Conservation (phyloP, 306 rosid genomes). For the Malus orientalis region DNA sequence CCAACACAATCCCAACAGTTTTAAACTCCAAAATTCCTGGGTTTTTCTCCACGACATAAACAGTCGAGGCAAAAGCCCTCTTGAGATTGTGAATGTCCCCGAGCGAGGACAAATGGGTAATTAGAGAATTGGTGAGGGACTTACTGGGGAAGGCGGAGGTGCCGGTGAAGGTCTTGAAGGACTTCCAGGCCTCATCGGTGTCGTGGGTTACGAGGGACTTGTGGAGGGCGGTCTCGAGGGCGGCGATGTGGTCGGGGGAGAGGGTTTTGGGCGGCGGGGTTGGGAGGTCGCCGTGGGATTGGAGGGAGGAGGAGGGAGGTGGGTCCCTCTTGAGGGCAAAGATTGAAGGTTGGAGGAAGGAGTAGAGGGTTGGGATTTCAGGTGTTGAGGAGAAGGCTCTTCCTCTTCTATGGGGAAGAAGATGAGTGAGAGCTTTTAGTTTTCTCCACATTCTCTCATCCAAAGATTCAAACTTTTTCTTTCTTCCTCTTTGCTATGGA, state of each 20-base stretch:
- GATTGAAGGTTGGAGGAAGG: constrained; percentile 85
- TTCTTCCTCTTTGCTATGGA: not conserved
- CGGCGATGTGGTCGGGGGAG: constrained; percentile 25
- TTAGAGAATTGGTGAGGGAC: constrained; percentile 64
- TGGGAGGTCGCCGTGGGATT: constrained; percentile 20
- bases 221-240: constrained; percentile 53
- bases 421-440: constrained; percentile 7
- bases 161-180: constrained; percentile 68
- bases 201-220: constrained; percentile 46
- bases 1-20: constrained; percentile 42
- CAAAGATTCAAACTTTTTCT: not conserved
- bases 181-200: constrained; percentile 82
- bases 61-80: constrained; percentile 66
- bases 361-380: constrained; percentile 57
- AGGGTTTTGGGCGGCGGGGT: constrained; percentile 36
- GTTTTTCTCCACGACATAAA: constrained; percentile 51
- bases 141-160: constrained; percentile 61
- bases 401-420: constrained; percentile 28
- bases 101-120: constrained; percentile 57
- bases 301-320: constrained; percentile 9
- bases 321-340: constrained; percentile 45
- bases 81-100: constrained; percentile 64
- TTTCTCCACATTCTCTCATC: constrained; percentile 38
- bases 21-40: constrained; percentile 39
- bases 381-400: constrained; percentile 46